Evolutionary conservation across 352 stramenopile species (phyloP).

Genomic region (Globisporangium radiosum): DNA sequence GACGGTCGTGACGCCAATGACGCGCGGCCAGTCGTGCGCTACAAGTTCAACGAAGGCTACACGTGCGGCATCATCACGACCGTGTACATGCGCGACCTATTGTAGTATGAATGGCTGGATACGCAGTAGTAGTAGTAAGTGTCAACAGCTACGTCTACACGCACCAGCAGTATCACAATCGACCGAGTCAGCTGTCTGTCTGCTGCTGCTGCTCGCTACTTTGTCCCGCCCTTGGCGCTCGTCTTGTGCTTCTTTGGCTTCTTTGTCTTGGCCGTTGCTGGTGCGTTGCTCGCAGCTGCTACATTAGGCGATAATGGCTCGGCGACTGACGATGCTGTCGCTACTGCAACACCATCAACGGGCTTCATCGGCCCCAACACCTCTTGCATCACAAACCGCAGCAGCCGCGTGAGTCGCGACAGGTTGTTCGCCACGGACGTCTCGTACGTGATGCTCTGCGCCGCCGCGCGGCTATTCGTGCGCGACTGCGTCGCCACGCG

Average conservation of each 20-base stretch:
- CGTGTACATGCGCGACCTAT: constrained; percentile 83
- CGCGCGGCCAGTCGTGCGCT: constrained; percentile 52
- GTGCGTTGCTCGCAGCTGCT: constrained; percentile 11
- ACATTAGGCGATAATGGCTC: neutral
- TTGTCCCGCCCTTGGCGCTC: constrained; percentile 33
- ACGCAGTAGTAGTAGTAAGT: too few relatives aligned
- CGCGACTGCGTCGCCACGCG: constrained; percentile 24
- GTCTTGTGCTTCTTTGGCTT: constrained; percentile 43
- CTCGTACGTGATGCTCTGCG: constrained; percentile 18
- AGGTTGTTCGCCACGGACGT: constrained; percentile 17
- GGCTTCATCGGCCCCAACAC: constrained; percentile 51
- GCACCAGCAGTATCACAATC: too few relatives aligned
- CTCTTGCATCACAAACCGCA: constrained; percentile 68
- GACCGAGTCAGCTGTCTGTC: neutral
- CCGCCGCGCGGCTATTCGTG: constrained; percentile 6
- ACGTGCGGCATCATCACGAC: constrained; percentile 86
- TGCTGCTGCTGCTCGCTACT: neutral
- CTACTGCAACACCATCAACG: neutral
- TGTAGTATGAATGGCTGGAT: constrained; percentile 22
- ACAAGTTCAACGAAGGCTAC: constrained; percentile 90
- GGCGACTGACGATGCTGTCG: neutral
- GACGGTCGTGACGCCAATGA: neutral
- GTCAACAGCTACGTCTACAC: too few relatives aligned
- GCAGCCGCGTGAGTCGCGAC: constrained; percentile 35
- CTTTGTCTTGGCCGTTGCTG: neutral